Base-by-base conservation (phyloP, 2,329 filamentous ascomycete species). In the Cordyceps cicadae region DNA sequence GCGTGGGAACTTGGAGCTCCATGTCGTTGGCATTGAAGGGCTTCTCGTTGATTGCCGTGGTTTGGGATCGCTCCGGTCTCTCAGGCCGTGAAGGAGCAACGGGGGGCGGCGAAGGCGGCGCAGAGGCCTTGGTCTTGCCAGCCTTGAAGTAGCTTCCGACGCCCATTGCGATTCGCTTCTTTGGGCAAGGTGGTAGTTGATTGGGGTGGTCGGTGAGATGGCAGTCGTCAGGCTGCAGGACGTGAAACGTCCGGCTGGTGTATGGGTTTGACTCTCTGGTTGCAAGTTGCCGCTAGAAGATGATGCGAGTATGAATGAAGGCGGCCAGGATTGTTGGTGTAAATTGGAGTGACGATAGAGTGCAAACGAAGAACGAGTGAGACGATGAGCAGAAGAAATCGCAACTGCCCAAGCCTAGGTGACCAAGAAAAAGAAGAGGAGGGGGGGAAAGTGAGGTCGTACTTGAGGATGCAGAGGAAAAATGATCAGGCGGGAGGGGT, bases 121-220 rank as follows among this genome's bases (percentile, higher is more conserved):
- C 64, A 37, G 29, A 58, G 45, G 63, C 50, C 51, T 65, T 64
- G 64, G 21, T 58, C 39, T 59, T 59, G 24, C 64, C 76, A 50
- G 80, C 75, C 74, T 83, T 86, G 77, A 88, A 87, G 67, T 87
- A 88, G 69, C 72, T 81, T 54, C 76, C 78, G 63, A 88, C 68
- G 62, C 84, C 85, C 86, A 88, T 88, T 49, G 61, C 72, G 19
- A n/a, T 52, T 12, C 48, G 49, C 48, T 34, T 37, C 24, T 15
- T n/a, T 51, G 32, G 8, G n/a, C 34, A 29, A 51, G 34, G 9
- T 32, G 21, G n/a, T 34, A 5, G 37, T 34, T 39, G 39, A 4
- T 43, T 6, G 15, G 46, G 7, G 45, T 24, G 24, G 26, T 46
- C 41, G 50, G 50, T 51, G 24, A 32, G 41, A 50, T 41, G 32